Evolutionary conservation across 2,329 filamentous ascomycete species (phyloP), one percentile per base, ranked within the genome.

Genomic region (Ophiognomonia clavigignenti-juglandacearum): DNA sequence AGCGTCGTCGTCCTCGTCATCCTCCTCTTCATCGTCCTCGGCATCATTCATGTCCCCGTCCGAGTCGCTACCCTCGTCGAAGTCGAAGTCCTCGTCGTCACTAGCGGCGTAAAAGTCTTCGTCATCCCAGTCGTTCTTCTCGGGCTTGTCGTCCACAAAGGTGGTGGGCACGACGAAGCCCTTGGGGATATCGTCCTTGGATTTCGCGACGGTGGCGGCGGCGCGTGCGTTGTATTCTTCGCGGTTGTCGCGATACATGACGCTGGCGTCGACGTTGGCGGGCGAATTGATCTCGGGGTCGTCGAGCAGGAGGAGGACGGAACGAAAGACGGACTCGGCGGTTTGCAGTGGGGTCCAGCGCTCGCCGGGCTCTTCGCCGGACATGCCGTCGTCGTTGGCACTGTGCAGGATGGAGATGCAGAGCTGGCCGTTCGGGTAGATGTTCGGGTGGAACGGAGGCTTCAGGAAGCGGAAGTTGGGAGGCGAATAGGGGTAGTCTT

Each of bases 331-430:
- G 3, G 90, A 95, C 70, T 97, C 93, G 39, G 95, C 92, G 18
- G 91, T 87, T 65, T 97, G 92, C 4, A 93, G 83, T 1, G 93
- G 91, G 6, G 88, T 90, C 92, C 92, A 98, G 48, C 92, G 86
- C 69, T 97, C 93, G 49, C 85, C 86, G 6, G 93, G 92, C 32
- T 79, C 70, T 68, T 97, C 92, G 52, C 93, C 93, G 0, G 91
- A 96, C 74, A 91, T 92, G 57, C 86, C 81, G 62, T 97, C 92
- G 52, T 96, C 89, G 55, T 93, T 93, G 0, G 93, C 90, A 16
- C 82, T 79, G 67, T 98, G 92, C 10, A 98, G 82, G 59, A 98
- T 98, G 38, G 91, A 96, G 64, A 98, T 97, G 73, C 93, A 97
- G 37, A 97, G 78, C 56, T 85, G 85, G 58, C 92, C 92, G 64